These are phyloP conservation scores for Hymenoscyphus occultus DNA, from an alignment of 2,329 filamentous ascomycete species.

Conservation along the genomic window DNA sequence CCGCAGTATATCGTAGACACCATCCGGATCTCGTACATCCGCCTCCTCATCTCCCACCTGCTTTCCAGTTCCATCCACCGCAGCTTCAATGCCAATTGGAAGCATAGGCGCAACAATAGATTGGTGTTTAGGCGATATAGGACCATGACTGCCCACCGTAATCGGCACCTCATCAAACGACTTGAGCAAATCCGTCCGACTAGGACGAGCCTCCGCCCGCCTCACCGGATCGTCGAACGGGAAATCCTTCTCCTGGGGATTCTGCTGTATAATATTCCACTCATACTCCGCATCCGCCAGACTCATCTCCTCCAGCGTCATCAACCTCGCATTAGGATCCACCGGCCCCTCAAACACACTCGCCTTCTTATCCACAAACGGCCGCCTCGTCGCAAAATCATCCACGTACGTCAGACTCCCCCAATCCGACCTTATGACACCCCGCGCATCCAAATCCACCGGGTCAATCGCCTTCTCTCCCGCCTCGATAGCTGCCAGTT, in stretches of 20 bases:
- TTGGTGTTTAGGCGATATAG: conserved; percentile 18
- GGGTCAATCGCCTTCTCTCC: conserved; percentile 75
- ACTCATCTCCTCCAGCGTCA: conserved; percentile 59
- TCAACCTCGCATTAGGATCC: conserved; percentile 45
- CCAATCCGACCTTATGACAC: conserved; percentile 66
- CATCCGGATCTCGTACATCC: conserved; percentile 36
- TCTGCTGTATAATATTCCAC: conserved; percentile 23
- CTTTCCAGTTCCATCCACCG: conserved; percentile 17
- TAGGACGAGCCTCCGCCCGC: conserved; percentile 17
- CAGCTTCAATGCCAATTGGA: conserved; percentile 24
- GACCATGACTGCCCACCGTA: conserved; percentile 28
- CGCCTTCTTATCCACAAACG: conserved; percentile 70
- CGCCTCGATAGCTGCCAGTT: conserved; percentile 77
- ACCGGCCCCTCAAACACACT: conserved; percentile 36
- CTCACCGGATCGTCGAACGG: conserved; percentile 15
- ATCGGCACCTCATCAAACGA: conserved; percentile 24
- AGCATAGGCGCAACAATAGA: conserved; percentile 27
- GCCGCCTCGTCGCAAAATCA: conserved; percentile 74
- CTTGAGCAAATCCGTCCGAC: conserved; percentile 24
- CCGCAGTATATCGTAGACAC: conserved; percentile 38
- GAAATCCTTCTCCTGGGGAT: conserved; percentile 13
- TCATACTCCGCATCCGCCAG: conserved; percentile 53
- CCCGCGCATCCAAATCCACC: conserved; percentile 71
- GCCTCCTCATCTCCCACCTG: conserved; percentile 21
- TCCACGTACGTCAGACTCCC: conserved; percentile 75